Conservation (phyloP, 129 eudicot species). For the Solidago caesia region DNA sequence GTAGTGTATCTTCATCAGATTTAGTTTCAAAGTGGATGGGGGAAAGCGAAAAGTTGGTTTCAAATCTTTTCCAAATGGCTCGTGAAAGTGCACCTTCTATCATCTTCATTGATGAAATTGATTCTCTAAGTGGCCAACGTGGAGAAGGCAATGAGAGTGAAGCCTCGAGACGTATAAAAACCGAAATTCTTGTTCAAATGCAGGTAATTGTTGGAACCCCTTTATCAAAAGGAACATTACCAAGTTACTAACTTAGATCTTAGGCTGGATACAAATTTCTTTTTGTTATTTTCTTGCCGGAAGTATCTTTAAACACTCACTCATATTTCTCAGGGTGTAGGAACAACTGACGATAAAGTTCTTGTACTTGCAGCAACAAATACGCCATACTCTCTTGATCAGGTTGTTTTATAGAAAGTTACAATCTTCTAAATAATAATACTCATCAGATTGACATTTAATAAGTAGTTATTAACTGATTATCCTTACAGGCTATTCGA, state of each 20-base stretch:
- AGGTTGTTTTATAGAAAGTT: slow-evolving; percentile 47
- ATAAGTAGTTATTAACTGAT: not conserved
- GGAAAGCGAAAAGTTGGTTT: slow-evolving; percentile 87
- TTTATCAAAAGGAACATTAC: not conserved
- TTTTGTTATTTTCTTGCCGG: not conserved
- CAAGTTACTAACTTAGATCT: too few species aligned
- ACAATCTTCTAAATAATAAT: not conserved
- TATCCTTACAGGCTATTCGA: slow-evolving; percentile 54
- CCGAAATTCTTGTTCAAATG: slow-evolving; percentile 90
- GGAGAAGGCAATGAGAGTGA: slow-evolving; percentile 98
- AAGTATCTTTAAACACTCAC: not conserved
- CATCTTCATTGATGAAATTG: slow-evolving; percentile 84
- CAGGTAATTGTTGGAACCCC: slow-evolving; percentile 48
- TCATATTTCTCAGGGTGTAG: slow-evolving; percentile 60
- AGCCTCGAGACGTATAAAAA: slow-evolving; percentile 92
- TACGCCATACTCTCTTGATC: slow-evolving; percentile 85
- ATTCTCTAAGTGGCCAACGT: slow-evolving; percentile 86
- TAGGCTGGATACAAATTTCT: too few species aligned
- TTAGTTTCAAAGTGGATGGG: slow-evolving; percentile 98
- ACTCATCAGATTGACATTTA: not conserved
- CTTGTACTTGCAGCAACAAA: slow-evolving; percentile 93
- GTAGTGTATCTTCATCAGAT: slow-evolving; percentile 83
- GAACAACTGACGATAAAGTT: slow-evolving; percentile 87
- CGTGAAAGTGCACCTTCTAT: slow-evolving; percentile 89
- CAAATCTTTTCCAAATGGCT: slow-evolving; percentile 88